phyloP scores from a whole-genome alignment of 306 rosid species.

The Sicyos baderoa region DNA sequence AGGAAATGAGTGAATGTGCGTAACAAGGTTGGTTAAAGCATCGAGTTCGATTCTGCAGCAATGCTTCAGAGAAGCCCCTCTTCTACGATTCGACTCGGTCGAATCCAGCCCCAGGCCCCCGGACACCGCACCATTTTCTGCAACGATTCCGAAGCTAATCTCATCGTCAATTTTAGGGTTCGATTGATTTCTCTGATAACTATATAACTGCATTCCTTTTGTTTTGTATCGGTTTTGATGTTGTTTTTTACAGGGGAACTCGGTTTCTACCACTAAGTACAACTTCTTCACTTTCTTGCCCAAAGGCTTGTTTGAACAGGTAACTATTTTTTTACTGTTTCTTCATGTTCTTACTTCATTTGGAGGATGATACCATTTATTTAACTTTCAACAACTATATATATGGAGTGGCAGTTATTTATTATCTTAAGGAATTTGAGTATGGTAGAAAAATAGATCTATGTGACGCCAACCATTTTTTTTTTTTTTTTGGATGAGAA shows the following conservation, averaged over 20 bases:
- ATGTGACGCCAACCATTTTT: too few species aligned
- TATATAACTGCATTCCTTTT: not conserved
- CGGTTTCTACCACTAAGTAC: conserved; percentile 86
- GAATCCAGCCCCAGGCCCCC: conserved; percentile 92
- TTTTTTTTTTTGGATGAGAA: too few species aligned
- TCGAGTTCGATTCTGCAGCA: conserved; percentile 35
- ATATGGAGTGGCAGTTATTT: not conserved
- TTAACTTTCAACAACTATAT: not conserved
- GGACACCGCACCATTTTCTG: conserved; percentile 74
- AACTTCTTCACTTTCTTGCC: conserved; percentile 78
- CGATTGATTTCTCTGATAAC: too few species aligned
- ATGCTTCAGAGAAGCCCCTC: conserved; percentile 34
- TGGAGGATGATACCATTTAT: not conserved
- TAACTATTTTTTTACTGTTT: conserved; percentile 27
- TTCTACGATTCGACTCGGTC: conserved; percentile 72
- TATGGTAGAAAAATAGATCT: conserved; percentile 7
- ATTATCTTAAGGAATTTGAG: too few species aligned
- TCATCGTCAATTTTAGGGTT: conserved; percentile 65
- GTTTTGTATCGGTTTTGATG: conserved; percentile 12
- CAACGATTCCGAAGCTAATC: conserved; percentile 78
- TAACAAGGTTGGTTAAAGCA: conserved; percentile 28
- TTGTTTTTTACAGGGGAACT: conserved; percentile 65
- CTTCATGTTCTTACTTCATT: not conserved
- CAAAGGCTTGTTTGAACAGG: conserved; percentile 95
- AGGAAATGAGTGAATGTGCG: conserved; percentile 72